Evolutionary conservation across 2,329 filamentous ascomycete species (phyloP).

Genomic region (Microdochium paspali): DNA sequence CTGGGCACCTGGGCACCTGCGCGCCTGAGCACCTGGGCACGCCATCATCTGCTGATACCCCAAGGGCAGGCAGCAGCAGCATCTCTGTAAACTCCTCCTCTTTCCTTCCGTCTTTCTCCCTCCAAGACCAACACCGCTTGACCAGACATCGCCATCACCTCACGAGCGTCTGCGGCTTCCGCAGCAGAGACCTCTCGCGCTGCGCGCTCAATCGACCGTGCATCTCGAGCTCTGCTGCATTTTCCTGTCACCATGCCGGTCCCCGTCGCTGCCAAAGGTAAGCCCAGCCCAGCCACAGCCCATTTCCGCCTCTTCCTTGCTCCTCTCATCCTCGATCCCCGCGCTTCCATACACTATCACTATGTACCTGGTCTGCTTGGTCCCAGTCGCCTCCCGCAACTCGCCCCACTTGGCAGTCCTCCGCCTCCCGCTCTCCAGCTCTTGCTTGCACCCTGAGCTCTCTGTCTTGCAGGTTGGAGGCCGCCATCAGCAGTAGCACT

Average conservation of each 20-base stretch:
- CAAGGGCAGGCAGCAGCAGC: neutral
- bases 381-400: neutral
- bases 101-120: neutral
- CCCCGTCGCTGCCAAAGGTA: constrained; percentile 26
- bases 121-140: neutral
- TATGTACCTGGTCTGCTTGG: neutral
- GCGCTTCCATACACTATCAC: no score
- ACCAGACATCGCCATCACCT: no score
- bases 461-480: neutral
- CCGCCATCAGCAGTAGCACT: neutral
- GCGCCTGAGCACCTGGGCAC: no score
- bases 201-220: no score
- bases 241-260: constrained; percentile 20
- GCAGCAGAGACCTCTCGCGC: no score
- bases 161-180: no score
- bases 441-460: no score
- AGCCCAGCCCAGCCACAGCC: constrained; percentile 8
- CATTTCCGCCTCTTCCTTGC: no score
- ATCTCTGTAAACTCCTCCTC: no score
- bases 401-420: constrained; percentile 2
- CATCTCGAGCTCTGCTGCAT: neutral
- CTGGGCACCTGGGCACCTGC: no score
- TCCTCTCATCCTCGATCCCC: neutral
- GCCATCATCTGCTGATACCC: neutral
- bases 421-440: neutral